A percentile compares a stretch with the other conserved stretches of the same genome.
phyloP scores from a whole-genome alignment of 352 stramenopile species.

The Phytophthora chlamydospora region DNA sequence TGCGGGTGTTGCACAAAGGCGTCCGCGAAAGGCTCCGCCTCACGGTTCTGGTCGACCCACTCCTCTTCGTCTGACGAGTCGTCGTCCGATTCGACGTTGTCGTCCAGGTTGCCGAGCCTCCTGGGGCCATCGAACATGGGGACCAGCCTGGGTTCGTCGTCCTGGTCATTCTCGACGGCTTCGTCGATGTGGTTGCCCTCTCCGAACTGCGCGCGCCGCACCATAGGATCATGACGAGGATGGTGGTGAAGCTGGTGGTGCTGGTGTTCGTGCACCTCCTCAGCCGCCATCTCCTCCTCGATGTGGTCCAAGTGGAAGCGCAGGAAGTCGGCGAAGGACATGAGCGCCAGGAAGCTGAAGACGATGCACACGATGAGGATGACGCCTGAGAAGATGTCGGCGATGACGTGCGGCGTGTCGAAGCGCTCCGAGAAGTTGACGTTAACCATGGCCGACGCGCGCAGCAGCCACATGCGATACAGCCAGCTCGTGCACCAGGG shows the following conservation, averaged over 20 bases:
- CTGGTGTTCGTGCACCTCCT: conserved; percentile 34
- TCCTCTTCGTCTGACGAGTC: conserved; percentile 68
- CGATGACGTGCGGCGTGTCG: conserved; percentile 65
- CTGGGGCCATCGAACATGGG: conserved; percentile 44
- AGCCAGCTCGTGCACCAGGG: conserved; percentile 93
- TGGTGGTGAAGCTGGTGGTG: conserved; percentile 28
- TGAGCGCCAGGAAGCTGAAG: conserved; percentile 94
- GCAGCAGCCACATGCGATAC: conserved; percentile 94
- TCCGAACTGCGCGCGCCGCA: conserved; percentile 28
- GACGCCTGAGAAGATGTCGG: conserved; percentile 90
- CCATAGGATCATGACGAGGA: conserved; percentile 17
- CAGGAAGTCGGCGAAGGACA: conserved; percentile 95
- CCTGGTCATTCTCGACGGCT: conserved; percentile 27
- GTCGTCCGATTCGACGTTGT: conserved; percentile 42
- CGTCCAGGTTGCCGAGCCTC: conserved; percentile 48
- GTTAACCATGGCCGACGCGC: conserved; percentile 84
- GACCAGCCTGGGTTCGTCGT: conserved; percentile 36
- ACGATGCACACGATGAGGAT: conserved; percentile 93
- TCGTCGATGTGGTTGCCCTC: conserved; percentile 23
- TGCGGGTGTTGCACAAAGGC: conserved; percentile 50
- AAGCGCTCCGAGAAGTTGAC: conserved; percentile 86
- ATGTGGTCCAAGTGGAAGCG: conserved; percentile 91
- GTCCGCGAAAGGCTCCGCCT: conserved; percentile 42
- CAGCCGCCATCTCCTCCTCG: conserved; percentile 62
- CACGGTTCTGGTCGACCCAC: conserved; percentile 34